Conservation (phyloP, 306 rosid species). For the Oemleria cerasiformis region DNA sequence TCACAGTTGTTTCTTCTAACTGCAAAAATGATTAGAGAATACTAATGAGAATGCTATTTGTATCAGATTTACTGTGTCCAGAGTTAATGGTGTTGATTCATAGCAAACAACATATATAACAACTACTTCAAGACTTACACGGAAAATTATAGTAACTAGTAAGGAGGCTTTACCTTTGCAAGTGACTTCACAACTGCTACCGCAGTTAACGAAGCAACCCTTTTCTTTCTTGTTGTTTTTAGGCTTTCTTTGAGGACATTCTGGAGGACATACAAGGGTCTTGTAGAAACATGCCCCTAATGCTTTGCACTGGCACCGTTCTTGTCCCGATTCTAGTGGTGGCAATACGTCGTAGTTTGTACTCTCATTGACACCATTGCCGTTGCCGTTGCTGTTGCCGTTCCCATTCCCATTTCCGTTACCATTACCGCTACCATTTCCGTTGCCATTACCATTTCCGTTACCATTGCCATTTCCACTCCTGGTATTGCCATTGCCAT, state of each 20-base stretch:
- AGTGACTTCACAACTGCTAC: slow-evolving; percentile 74
- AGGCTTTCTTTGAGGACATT: slow-evolving; percentile 58
- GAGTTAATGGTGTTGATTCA: no score
- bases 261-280: slow-evolving; percentile 51
- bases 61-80: no score
- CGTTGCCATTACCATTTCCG: slow-evolving; percentile 11
- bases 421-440: not conserved
- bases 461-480: not conserved
- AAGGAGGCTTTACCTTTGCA: slow-evolving; percentile 71
- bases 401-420: not conserved
- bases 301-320: slow-evolving; percentile 50
- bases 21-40: no score
- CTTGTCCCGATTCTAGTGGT: slow-evolving; percentile 38
- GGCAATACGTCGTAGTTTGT: slow-evolving; percentile 25
- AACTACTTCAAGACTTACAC: no score
- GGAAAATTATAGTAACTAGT: no score
- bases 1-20: slow-evolving; percentile 60
- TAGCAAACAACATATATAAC: not conserved
- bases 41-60: no score
- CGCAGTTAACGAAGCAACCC: slow-evolving; percentile 63
- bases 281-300: slow-evolving; percentile 35
- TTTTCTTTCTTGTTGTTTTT: slow-evolving; percentile 65
- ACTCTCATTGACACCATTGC: not conserved
- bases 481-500: not conserved
- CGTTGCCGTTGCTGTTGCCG: not conserved